Percentiles rank a stretch among this genome's conserved stretches.
phyloP scores from a whole-genome alignment of 2,329 filamentous ascomycete species.

The Fusarium falciforme region DNA sequence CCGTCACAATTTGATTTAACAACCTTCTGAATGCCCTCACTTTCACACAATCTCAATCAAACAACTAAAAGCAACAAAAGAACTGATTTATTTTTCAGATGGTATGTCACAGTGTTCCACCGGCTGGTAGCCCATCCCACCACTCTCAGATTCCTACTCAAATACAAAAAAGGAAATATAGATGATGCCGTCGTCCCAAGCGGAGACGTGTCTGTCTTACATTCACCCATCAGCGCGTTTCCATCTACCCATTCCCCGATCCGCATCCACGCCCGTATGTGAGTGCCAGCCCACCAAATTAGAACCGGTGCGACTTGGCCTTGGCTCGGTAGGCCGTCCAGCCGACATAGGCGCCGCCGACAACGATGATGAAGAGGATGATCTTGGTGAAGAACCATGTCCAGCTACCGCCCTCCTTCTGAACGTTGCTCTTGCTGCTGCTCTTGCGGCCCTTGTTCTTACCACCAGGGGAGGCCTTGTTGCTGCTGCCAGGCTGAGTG shows the following conservation, averaged over 20 bases:
- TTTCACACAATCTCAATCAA: not conserved
- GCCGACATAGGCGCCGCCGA: constrained; percentile 84
- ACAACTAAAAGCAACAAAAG: constrained; percentile 17
- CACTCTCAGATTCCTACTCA: constrained; percentile 21
- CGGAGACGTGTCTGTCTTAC: constrained; percentile 17
- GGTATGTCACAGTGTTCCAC: constrained; percentile 27
- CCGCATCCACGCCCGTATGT: not conserved
- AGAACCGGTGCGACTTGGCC: constrained; percentile 70
- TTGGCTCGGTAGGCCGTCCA: constrained; percentile 84
- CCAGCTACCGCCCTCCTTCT: constrained; percentile 64
- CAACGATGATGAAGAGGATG: constrained; percentile 76
- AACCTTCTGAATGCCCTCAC: not conserved
- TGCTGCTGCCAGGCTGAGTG: constrained; percentile 64
- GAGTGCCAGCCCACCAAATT: constrained; percentile 28
- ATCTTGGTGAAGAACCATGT: constrained; percentile 81
- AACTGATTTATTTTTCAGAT: constrained; percentile 24
- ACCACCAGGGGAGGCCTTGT: constrained; percentile 49
- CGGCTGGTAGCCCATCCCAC: constrained; percentile 18
- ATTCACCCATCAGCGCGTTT: constrained; percentile 10
- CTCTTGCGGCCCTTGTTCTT: constrained; percentile 52
- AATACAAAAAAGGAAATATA: constrained; percentile 29
- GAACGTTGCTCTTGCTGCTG: constrained; percentile 49
- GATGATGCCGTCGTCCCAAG: constrained; percentile 26
- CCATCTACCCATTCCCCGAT: constrained; percentile 2
- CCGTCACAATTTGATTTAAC: not conserved